Conservation (phyloP, 306 rosid species). For the Ammopiptanthus mongolicus region DNA sequence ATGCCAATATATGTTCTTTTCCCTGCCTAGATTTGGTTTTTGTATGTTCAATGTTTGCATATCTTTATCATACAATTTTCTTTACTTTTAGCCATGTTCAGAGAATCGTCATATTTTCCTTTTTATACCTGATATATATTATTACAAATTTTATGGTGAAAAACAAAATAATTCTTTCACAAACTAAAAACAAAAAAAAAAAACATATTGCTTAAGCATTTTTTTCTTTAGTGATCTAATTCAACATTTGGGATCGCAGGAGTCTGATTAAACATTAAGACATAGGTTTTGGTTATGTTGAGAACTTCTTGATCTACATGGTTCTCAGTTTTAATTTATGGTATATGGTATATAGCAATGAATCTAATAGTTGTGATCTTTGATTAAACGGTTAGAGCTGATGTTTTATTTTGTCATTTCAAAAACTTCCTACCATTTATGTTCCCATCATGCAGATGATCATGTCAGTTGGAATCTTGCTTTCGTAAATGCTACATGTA, state of each 20-base stretch:
- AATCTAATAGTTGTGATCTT: too few species aligned
- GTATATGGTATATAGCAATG: neutral
- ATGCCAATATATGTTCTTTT: slow-evolving; percentile 9
- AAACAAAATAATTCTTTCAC: neutral
- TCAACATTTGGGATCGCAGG: neutral
- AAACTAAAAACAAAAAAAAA: neutral
- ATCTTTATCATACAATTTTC: neutral
- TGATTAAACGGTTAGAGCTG: too few species aligned
- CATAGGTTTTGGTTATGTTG: neutral
- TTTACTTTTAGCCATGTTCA: neutral
- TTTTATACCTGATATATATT: neutral
- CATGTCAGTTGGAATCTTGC: too few species aligned
- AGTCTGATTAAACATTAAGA: neutral
- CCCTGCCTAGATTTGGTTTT: neutral
- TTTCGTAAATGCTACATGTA: too few species aligned
- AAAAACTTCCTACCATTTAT: too few species aligned
- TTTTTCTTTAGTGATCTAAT: neutral
- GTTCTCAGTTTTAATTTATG: neutral
- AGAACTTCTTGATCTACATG: neutral
- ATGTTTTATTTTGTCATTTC: too few species aligned
- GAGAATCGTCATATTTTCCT: neutral
- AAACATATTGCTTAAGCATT: neutral
- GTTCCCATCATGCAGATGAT: too few species aligned
- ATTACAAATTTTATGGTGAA: neutral
- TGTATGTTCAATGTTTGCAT: neutral